Conservation (phyloP, 371 early-diverging fungal species). For the Mortierella sp. region DNA sequence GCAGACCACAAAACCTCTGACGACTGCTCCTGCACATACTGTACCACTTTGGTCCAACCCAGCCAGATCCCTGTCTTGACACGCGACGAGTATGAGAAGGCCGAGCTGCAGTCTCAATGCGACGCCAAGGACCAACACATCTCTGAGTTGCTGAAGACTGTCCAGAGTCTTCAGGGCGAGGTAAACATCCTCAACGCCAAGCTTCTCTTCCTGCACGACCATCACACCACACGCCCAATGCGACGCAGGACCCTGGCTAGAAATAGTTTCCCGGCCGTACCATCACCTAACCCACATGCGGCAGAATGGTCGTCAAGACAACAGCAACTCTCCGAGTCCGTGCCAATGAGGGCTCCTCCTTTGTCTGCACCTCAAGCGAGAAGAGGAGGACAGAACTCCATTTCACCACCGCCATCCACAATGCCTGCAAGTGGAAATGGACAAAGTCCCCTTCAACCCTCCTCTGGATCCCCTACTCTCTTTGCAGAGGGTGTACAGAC, state of each 20-base stretch:
- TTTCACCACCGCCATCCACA: not conserved
- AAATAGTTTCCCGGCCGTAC: constrained; percentile 22
- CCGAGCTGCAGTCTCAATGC: constrained; percentile 46
- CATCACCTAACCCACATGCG: not conserved
- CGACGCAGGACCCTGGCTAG: constrained; percentile 36
- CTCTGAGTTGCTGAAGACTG: constrained; percentile 36
- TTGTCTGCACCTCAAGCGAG: not conserved
- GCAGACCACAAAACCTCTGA: constrained; percentile 26
- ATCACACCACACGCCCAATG: constrained; percentile 56
- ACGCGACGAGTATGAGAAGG: constrained; percentile 34
- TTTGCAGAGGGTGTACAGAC: constrained; percentile 25
- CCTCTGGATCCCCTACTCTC: not conserved
- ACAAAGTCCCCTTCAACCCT: not conserved
- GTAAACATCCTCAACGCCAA: constrained; percentile 54
- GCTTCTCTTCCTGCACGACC: constrained; percentile 48
- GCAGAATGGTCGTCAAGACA: not conserved
- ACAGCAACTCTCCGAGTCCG: not conserved
- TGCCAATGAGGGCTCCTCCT: not conserved
- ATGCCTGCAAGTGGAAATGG: not conserved
- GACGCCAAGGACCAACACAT: constrained; percentile 49
- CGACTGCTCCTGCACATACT: constrained; percentile 27
- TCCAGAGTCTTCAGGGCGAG: constrained; percentile 41
- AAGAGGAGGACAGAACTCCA: not conserved
- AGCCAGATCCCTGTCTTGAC: constrained; percentile 43
- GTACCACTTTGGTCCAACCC: constrained; percentile 23